Percentiles rank a stretch among this genome's conserved stretches.
These are phyloP conservation scores for Boletellus ananiceps DNA, from an alignment of 768 basidiomycete genomes.

Conservation along the genomic window DNA sequence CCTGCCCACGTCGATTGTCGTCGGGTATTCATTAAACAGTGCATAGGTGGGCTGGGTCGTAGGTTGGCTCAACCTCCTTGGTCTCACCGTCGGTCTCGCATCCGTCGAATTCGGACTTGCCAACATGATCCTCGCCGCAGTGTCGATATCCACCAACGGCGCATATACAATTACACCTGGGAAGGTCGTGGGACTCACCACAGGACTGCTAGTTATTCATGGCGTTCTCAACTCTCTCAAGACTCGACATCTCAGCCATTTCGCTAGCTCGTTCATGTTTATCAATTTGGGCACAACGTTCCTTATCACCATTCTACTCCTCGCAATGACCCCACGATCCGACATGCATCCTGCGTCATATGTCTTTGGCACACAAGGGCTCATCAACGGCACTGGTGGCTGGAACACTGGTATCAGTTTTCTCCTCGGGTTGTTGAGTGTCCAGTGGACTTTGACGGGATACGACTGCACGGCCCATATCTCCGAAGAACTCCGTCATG, in stretches of 20 bases:
- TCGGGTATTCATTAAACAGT: neutral
- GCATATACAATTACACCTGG: conserved; percentile 33
- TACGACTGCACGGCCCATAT: conserved; percentile 25
- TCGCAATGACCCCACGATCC: conserved; percentile 39
- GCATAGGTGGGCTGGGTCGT: conserved; percentile 25
- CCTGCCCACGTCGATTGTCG: neutral
- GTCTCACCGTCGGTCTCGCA: conserved; percentile 24
- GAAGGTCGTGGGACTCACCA: conserved; percentile 39
- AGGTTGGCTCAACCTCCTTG: conserved; percentile 31
- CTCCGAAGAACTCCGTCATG: conserved; percentile 47
- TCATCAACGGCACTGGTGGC: conserved; percentile 41
- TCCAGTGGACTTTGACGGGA: conserved; percentile 43
- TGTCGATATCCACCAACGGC: conserved; percentile 23
- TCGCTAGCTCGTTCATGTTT: conserved; percentile 37
- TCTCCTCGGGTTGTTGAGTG: conserved; percentile 44
- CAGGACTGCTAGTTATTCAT: conserved; percentile 37
- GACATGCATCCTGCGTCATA: conserved; percentile 55
- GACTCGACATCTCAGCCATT: conserved; percentile 33
- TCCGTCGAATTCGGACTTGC: conserved; percentile 37
- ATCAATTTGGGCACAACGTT: conserved; percentile 41
- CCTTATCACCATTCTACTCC: conserved; percentile 40
- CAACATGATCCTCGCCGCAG: conserved; percentile 28
- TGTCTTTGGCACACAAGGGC: conserved; percentile 46
- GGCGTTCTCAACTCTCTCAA: conserved; percentile 43
- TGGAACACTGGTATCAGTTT: conserved; percentile 24